Percentiles rank a stretch among this genome's conserved stretches.
These are phyloP conservation scores for Phytophthora tubulina DNA, from an alignment of 352 stramenopile genomes.

Conservation along the genomic window DNA sequence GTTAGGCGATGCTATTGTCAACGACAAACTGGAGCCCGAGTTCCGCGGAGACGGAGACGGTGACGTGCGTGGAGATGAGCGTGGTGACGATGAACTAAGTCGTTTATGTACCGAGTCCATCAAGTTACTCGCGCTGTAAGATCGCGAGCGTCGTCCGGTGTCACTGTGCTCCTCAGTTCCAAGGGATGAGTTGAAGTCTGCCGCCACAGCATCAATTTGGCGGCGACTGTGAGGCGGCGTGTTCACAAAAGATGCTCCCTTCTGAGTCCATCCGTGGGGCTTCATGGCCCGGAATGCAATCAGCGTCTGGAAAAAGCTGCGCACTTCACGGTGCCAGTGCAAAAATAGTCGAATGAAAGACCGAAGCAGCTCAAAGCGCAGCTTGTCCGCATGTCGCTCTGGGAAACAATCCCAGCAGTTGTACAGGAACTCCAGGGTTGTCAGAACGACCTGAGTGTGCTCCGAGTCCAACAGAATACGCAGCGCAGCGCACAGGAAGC, in stretches of 20 bases:
- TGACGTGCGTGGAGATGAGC: constrained; percentile 74
- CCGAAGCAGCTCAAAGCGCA: constrained; percentile 83
- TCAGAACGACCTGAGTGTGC: constrained; percentile 89
- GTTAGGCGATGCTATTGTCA: constrained; percentile 86
- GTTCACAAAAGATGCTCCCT: constrained; percentile 87
- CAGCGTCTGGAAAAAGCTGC: constrained; percentile 88
- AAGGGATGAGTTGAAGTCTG: constrained; percentile 88
- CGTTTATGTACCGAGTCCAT: constrained; percentile 88
- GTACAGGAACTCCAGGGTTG: constrained; percentile 90
- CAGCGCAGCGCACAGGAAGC: constrained; percentile 83
- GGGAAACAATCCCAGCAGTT: constrained; percentile 93
- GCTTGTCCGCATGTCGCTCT: constrained; percentile 88
- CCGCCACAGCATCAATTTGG: constrained; percentile 89
- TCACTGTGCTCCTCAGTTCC: constrained; percentile 72
- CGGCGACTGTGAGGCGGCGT: constrained; percentile 86
- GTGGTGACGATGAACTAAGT: constrained; percentile 69
- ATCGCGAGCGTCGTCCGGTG: constrained; percentile 64
- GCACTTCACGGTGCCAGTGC: constrained; percentile 90
- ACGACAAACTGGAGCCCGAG: constrained; percentile 51
- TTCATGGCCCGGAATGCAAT: constrained; percentile 90
- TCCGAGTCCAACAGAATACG: constrained; percentile 86
- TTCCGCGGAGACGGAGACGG: constrained; percentile 66
- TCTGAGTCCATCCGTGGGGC: constrained; percentile 87
- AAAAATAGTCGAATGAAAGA: constrained; percentile 86
- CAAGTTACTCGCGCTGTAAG: constrained; percentile 86